Percentiles rank a stretch among this genome's conserved stretches.
Conservation (phyloP, 2,329 filamentous ascomycete species). For the Coniochaeta hoffmannii region DNA sequence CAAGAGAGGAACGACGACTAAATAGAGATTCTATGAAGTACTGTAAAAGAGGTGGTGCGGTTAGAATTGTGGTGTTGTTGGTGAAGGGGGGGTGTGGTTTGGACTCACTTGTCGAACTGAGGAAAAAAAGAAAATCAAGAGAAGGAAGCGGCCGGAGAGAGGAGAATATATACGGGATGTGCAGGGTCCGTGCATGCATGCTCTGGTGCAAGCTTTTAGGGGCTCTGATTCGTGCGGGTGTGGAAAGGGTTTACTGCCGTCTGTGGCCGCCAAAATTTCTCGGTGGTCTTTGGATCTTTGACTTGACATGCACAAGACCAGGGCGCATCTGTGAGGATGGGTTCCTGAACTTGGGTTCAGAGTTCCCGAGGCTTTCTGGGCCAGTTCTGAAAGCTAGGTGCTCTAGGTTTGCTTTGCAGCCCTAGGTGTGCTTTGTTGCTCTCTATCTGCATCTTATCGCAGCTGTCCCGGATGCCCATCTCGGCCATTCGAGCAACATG, state of each 20-base stretch:
- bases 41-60: background rate
- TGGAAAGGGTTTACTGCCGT: conserved; percentile 7
- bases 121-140: background rate
- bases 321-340: too few relatives aligned
- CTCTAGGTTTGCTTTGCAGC: too few relatives aligned
- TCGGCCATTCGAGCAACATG: too few relatives aligned
- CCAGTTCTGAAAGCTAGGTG: too few relatives aligned
- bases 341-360: too few relatives aligned
- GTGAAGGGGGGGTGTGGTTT: background rate
- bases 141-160: background rate
- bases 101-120: background rate
- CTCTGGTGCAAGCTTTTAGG: background rate
- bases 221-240: background rate
- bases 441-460: too few relatives aligned
- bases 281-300: background rate
- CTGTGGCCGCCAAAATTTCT: conserved; percentile 28
- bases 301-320: background rate
- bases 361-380: too few relatives aligned
- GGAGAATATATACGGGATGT: conserved; percentile 31
- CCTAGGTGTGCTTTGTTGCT: too few relatives aligned
- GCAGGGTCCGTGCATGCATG: conserved; percentile 15
- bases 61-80: background rate
- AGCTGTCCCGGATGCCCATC: too few relatives aligned
- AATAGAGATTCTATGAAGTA: conserved; percentile 3
- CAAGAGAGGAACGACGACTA: conserved; percentile 2